Percentiles rank a stretch among this genome's conserved stretches.
Evolutionary conservation across 73 alveolate species (phyloP).

Genomic region (Paraurostyla sp.): DNA sequence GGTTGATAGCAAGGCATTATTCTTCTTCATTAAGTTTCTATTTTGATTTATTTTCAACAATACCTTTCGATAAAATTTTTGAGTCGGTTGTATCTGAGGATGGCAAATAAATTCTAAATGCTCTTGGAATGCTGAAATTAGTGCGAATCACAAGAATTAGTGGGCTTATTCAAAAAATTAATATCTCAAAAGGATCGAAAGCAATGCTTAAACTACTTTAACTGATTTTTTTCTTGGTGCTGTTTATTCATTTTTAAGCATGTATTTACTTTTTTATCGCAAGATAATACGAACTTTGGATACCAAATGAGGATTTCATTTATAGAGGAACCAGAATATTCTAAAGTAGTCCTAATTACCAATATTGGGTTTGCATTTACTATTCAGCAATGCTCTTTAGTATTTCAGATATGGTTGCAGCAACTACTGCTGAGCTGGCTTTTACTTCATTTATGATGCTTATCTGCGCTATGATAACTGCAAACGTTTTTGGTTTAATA

Average conservation of each 20-base stretch:
- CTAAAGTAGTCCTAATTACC: neutral
- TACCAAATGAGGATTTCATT: constrained; percentile 25
- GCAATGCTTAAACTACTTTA: constrained; percentile 39
- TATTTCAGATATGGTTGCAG: constrained; percentile 62
- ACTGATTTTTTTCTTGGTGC: constrained; percentile 60
- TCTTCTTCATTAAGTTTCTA: constrained; percentile 2
- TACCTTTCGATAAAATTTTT: constrained; percentile 51
- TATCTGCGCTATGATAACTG: constrained; percentile 48
- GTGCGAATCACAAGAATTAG: constrained; percentile 58
- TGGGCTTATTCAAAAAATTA: constrained; percentile 46
- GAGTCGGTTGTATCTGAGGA: neutral
- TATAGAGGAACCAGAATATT: neutral
- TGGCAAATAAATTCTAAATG: constrained; percentile 12
- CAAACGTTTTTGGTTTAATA: constrained; percentile 56
- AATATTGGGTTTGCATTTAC: constrained; percentile 66
- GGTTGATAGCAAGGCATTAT: constrained; percentile 15
- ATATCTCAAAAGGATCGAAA: constrained; percentile 36
- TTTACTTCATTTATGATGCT: constrained; percentile 40
- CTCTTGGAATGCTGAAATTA: constrained; percentile 71
- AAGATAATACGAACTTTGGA: constrained; percentile 30
- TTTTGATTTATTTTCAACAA: constrained; percentile 51
- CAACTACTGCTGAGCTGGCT: constrained; percentile 40
- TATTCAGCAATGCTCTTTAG: constrained; percentile 62
- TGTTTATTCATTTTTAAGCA: constrained; percentile 64
- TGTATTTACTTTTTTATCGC: constrained; percentile 60